A percentile compares a stretch with the other conserved stretches of the same genome.
Evolutionary conservation across 495 filamentous ascomycete genomes (phyloP).

Genomic region (Penicillium silybi): DNA sequence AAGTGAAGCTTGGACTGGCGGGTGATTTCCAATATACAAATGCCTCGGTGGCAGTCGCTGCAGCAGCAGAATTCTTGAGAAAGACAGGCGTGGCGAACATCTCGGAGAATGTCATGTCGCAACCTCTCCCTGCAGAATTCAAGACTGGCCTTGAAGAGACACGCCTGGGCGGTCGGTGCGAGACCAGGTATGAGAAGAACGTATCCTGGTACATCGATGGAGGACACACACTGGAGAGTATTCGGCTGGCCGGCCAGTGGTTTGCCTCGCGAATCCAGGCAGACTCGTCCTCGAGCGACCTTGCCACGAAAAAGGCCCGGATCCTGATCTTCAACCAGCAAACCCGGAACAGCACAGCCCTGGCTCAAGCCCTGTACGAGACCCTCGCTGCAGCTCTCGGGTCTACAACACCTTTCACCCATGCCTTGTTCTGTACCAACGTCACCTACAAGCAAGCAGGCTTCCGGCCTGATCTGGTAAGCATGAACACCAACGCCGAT

Average conservation of each 20-base stretch:
- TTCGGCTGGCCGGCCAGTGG: conserved; percentile 75
- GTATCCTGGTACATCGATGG: conserved; percentile 88
- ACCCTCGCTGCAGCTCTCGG: conserved; percentile 57
- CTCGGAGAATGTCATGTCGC: conserved; percentile 43
- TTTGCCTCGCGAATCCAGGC: conserved; percentile 57
- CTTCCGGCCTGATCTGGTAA: conserved; percentile 74
- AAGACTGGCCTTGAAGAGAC: conserved; percentile 70
- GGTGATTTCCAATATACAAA: conserved; percentile 84
- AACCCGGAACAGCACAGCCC: conserved; percentile 64
- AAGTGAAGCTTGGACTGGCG: conserved; percentile 68
- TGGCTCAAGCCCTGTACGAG: conserved; percentile 64
- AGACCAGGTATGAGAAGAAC: conserved; percentile 63
- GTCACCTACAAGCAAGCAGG: conserved; percentile 68
- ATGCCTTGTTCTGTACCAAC: conserved; percentile 87
- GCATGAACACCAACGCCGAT: conserved; percentile 62
- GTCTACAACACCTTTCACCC: conserved; percentile 59
- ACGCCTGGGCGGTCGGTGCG: conserved; percentile 77
- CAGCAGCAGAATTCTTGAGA: conserved; percentile 60
- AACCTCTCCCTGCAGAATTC: conserved; percentile 61
- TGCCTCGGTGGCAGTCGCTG: conserved; percentile 73
- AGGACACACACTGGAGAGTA: conserved; percentile 86
- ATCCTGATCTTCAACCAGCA: conserved; percentile 96
- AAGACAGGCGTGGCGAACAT: conserved; percentile 41
- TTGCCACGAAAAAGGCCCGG: conserved; percentile 38
- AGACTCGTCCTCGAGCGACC: conserved; percentile 45